Evolutionary conservation across 345 rosid species (phyloP).

Genomic region (Salix udensis): DNA sequence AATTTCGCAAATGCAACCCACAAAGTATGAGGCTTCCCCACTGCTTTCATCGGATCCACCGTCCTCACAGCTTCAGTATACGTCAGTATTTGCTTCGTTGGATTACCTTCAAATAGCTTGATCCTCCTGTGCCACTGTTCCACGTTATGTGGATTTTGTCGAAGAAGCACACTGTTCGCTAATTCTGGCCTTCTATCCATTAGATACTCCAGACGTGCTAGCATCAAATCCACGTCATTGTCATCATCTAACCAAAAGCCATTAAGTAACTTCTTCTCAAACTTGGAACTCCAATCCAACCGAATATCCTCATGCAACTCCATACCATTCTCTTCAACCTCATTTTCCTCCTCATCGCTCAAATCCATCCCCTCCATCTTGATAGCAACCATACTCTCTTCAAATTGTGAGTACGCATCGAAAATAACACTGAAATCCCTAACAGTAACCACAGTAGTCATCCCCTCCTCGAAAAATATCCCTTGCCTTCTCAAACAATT

Average conservation of each 20-base stretch:
- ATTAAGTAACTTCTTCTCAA: slow-evolving; percentile 71
- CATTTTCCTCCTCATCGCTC: slow-evolving; percentile 60
- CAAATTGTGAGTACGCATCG: slow-evolving; percentile 78
- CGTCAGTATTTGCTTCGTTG: slow-evolving; percentile 84
- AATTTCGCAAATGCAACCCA: slow-evolving; percentile 93
- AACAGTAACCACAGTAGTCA: slow-evolving; percentile 87
- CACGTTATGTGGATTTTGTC: slow-evolving; percentile 97
- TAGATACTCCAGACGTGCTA: slow-evolving; percentile 74
- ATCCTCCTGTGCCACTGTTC: slow-evolving; percentile 98
- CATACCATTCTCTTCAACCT: slow-evolving; percentile 37
- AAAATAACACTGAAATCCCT: slow-evolving; percentile 91
- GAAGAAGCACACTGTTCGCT: slow-evolving; percentile 85
- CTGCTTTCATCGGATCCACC: slow-evolving; percentile 92
- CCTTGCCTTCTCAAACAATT: slow-evolving; percentile 81
- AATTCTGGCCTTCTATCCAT: slow-evolving; percentile 85
- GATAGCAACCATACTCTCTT: slow-evolving; percentile 67
- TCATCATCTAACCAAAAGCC: slow-evolving; percentile 90
- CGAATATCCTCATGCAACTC: slow-evolving; percentile 66
- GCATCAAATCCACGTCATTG: slow-evolving; percentile 75
- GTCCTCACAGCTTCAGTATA: slow-evolving; percentile 97
- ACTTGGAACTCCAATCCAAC: slow-evolving; percentile 48
- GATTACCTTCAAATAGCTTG: slow-evolving; percentile 81
- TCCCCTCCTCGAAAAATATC: slow-evolving; percentile 95
- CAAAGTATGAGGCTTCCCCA: slow-evolving; percentile 92
- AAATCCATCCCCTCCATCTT: slow-evolving; percentile 66